These are phyloP conservation scores for Pugionium dolabratum DNA, from an alignment of 345 rosid species.

Conservation along the genomic window DNA sequence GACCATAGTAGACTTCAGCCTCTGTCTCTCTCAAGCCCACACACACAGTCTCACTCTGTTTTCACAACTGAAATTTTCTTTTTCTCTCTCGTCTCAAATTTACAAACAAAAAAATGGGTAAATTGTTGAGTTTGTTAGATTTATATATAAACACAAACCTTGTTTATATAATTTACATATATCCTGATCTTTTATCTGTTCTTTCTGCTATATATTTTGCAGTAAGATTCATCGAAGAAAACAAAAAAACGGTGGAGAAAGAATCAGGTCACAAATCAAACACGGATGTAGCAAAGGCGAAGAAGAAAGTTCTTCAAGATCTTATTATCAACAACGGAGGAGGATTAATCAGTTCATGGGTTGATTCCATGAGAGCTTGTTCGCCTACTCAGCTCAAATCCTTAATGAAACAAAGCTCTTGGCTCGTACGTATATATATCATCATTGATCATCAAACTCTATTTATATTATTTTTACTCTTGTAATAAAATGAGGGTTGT, in stretches of 20 bases:
- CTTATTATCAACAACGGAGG: slow-evolving; percentile 47
- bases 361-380: slow-evolving; percentile 86
- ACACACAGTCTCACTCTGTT: slow-evolving; percentile 34
- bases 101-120: slow-evolving; percentile 35
- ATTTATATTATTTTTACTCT: slow-evolving; percentile 46
- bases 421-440: slow-evolving; percentile 38
- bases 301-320: slow-evolving; percentile 44
- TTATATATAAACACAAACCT: not conserved
- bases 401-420: slow-evolving; percentile 34
- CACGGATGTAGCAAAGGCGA: slow-evolving; percentile 13
- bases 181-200: not conserved
- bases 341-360: slow-evolving; percentile 56
- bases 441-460: slow-evolving; percentile 39
- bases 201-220: not conserved
- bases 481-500: slow-evolving; percentile 35
- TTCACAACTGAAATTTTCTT: slow-evolving; percentile 18
- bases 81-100: not conserved
- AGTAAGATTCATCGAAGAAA: slow-evolving; percentile 48
- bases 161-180: slow-evolving; percentile 6
- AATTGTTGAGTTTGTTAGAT: slow-evolving; percentile 11
- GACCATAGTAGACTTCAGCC: slow-evolving; percentile 34
- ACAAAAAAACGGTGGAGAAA: slow-evolving; percentile 43
- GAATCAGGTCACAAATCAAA: slow-evolving; percentile 46
- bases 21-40: slow-evolving; percentile 42
- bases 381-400: slow-evolving; percentile 75